Conservation (phyloP, 1,284 basidiomycete genomes). For the Heterobasidion annosum region DNA sequence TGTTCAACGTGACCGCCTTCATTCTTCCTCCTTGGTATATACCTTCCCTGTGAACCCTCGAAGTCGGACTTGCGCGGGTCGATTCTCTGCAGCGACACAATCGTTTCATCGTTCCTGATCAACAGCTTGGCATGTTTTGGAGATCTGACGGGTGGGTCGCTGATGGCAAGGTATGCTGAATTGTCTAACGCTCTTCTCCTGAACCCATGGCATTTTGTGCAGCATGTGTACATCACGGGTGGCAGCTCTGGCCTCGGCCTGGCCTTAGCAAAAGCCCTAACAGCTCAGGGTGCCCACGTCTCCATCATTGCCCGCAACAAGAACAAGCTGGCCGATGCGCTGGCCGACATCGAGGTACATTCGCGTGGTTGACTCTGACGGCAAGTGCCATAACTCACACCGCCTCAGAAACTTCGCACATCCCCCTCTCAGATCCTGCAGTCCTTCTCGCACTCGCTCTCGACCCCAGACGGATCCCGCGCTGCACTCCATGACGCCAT, state of each 20-base stretch:
- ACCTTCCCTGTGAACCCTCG: no score
- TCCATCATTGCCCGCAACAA: slow-evolving; percentile 74
- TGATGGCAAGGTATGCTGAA: slow-evolving; percentile 11
- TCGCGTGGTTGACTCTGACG: background rate
- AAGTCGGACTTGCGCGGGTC: no score
- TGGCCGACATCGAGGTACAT: slow-evolving; percentile 53
- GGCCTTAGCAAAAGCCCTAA: slow-evolving; percentile 59
- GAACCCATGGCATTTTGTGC: background rate
- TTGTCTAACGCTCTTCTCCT: background rate
- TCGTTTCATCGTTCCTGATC: no score
- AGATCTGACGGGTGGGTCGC: slow-evolving; percentile 10
- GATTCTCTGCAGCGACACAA: no score
- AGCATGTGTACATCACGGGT: slow-evolving; percentile 78
- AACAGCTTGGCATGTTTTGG: background rate
- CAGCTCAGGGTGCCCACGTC: slow-evolving; percentile 69
- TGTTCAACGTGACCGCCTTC: no score
- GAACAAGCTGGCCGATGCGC: slow-evolving; percentile 48
- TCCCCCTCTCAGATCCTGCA: background rate
- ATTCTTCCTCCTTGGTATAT: no score
- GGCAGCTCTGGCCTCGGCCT: slow-evolving; percentile 78
- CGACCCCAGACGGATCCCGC: background rate
- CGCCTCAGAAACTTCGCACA: background rate
- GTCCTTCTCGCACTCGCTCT: background rate
- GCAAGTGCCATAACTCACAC: no score
- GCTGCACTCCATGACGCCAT: background rate